A percentile compares a stretch with the other conserved stretches of the same genome.
Conservation (phyloP, 768 basidiomycete genomes). For the Saitozyma podzolica region DNA sequence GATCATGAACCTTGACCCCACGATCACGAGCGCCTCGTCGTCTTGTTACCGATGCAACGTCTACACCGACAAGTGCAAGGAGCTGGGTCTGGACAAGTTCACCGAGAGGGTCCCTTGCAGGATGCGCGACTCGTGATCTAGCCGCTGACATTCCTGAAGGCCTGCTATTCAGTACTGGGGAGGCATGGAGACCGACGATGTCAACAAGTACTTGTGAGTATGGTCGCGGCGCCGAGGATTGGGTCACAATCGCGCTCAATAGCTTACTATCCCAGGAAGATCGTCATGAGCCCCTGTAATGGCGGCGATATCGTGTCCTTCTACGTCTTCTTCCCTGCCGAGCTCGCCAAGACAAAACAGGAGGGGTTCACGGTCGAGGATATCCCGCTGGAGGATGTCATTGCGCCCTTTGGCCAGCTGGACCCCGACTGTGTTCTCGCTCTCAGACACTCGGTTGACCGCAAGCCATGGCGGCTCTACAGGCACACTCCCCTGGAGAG, state of each 20-base stretch:
- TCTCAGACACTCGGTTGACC: constrained; percentile 36
- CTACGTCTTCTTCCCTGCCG: constrained; percentile 38
- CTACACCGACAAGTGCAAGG: constrained; percentile 13
- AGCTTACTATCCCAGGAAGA: constrained; percentile 18
- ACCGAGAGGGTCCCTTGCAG: constrained; percentile 10
- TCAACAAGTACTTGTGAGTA: constrained; percentile 25
- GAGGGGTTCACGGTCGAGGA: constrained; percentile 29
- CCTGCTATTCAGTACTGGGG: constrained; percentile 32
- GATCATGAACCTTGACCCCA: constrained; percentile 22
- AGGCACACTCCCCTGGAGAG: constrained; percentile 9
- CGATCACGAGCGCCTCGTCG: constrained; percentile 27
- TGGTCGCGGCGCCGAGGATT: too few relatives aligned
- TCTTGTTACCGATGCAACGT: constrained; percentile 43
- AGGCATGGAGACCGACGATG: constrained; percentile 20
- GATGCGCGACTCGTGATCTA: background rate
- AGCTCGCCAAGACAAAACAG: constrained; percentile 25
- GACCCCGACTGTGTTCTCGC: constrained; percentile 28
- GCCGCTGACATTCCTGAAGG: background rate
- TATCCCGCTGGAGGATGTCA: constrained; percentile 20
- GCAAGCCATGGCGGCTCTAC: constrained; percentile 42
- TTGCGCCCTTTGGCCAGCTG: constrained; percentile 21
- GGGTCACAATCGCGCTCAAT: background rate
- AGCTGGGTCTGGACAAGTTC: constrained; percentile 27
- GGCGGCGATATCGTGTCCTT: constrained; percentile 32
- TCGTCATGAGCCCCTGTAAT: constrained; percentile 34